Conservation (phyloP, 2,329 filamentous ascomycete genomes). For the Cytospora schulzeri region DNA sequence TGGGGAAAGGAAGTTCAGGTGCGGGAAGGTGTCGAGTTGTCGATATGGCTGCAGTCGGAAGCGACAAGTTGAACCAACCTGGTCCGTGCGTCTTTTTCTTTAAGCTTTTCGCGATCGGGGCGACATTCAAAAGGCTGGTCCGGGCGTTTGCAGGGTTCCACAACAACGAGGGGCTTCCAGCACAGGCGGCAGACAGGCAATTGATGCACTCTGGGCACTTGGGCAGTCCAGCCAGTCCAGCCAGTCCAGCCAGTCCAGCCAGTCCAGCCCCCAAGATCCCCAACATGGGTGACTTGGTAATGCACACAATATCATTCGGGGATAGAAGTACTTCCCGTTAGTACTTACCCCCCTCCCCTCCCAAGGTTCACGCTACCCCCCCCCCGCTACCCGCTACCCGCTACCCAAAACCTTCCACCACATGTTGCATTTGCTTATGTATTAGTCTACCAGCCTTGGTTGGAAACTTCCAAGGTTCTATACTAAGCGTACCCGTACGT, state of each 20-base stretch:
- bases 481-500: too few species aligned
- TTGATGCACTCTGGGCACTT: too few species aligned
- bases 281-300: not conserved
- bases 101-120: not conserved
- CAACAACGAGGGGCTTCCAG: not conserved
- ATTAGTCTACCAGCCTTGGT: too few species aligned
- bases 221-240: not conserved
- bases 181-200: too few species aligned
- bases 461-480: too few species aligned
- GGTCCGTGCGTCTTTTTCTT: not conserved
- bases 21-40: slow-evolving; percentile 2
- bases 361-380: too few species aligned
- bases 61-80: not conserved
- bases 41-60: not conserved
- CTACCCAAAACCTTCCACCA: not conserved
- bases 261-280: too few species aligned
- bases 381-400: too few species aligned
- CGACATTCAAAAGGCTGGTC: not conserved
- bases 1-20: not conserved
- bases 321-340: not conserved
- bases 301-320: not conserved
- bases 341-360: not conserved
- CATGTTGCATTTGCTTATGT: too few species aligned
- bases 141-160: not conserved
- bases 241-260: too few species aligned